Conservation (phyloP, 768 basidiomycete species). For the Boletellus emodensis region DNA sequence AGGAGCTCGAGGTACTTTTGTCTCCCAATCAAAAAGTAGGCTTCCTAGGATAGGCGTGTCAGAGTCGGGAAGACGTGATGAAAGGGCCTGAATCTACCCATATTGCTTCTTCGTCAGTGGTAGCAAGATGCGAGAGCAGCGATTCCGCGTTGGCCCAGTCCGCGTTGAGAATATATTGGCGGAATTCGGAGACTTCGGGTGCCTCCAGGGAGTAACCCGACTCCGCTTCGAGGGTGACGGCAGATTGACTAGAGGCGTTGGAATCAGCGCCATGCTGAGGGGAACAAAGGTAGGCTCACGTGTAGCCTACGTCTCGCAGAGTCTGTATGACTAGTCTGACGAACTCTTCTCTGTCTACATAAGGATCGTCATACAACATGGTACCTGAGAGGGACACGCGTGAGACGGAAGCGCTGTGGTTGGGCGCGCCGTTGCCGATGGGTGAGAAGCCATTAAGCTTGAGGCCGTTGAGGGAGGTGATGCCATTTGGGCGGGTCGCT, state of each 20-base stretch:
- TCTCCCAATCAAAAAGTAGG: constrained; percentile 82
- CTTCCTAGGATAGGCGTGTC: constrained; percentile 49
- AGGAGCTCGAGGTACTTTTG: constrained; percentile 96
- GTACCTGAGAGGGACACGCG: constrained; percentile 69
- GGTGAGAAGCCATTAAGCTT: constrained; percentile 35
- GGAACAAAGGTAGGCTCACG: constrained; percentile 38
- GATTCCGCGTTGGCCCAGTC: constrained; percentile 77
- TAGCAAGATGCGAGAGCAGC: constrained; percentile 63
- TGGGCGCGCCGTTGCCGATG: constrained; percentile 48
- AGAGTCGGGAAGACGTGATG: constrained; percentile 12
- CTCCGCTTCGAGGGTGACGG: constrained; percentile 84
- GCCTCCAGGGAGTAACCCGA: constrained; percentile 88
- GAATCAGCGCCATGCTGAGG: constrained; percentile 9
- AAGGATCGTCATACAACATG: constrained; percentile 72
- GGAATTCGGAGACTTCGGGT: constrained; percentile 72
- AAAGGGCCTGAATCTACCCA: constrained; percentile 47
- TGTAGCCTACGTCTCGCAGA: constrained; percentile 81
- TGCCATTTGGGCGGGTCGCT: constrained; percentile 29
- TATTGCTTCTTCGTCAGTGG: constrained; percentile 62
- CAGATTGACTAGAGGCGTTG: constrained; percentile 64
- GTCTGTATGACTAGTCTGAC: constrained; percentile 86
- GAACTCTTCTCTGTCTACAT: constrained; percentile 85
- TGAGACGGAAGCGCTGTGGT: constrained; percentile 47
- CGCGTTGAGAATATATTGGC: constrained; percentile 74
- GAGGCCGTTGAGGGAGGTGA: constrained; percentile 43